Evolutionary conservation across 768 basidiomycete genomes (phyloP).

Genomic region (Suillus placidus): DNA sequence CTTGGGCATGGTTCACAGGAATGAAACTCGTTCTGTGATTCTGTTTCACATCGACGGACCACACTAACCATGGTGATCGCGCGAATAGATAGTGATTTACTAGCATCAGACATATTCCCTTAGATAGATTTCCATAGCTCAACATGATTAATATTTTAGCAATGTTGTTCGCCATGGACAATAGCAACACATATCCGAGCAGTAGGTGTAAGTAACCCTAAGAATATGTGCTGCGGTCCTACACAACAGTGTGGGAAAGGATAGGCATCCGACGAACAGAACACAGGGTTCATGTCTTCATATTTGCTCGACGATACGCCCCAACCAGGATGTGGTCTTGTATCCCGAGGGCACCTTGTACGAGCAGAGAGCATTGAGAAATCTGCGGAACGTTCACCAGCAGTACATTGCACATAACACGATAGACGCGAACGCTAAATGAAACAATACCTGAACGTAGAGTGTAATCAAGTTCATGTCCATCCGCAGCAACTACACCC

Average conservation of each 20-base stretch:
- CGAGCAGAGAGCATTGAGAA: conserved; percentile 47
- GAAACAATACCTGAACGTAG: conserved; percentile 12
- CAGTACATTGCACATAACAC: conserved; percentile 2
- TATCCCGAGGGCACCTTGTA: conserved; percentile 76
- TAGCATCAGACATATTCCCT: background rate
- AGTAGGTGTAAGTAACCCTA: background rate
- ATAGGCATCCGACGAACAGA: conserved; percentile 1
- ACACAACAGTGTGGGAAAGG: background rate
- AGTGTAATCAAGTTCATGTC: background rate
- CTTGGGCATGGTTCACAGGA: conserved; percentile 65
- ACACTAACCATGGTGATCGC: background rate
- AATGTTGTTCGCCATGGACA: background rate
- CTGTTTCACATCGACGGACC: background rate
- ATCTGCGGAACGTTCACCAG: conserved; percentile 11
- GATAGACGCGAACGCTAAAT: conserved; percentile 6
- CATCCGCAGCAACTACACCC: conserved; percentile 37
- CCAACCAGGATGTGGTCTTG: conserved; percentile 55
- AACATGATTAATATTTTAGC: background rate
- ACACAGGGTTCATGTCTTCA: conserved; percentile 19
- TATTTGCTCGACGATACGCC: conserved; percentile 85
- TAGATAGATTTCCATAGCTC: no score
- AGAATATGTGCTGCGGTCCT: background rate
- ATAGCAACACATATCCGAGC: background rate
- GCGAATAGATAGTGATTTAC: no score
- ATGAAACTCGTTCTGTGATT: conserved; percentile 47